These are phyloP conservation scores for Russula compacta DNA, from an alignment of 768 basidiomycete genomes.

Conservation along the genomic window DNA sequence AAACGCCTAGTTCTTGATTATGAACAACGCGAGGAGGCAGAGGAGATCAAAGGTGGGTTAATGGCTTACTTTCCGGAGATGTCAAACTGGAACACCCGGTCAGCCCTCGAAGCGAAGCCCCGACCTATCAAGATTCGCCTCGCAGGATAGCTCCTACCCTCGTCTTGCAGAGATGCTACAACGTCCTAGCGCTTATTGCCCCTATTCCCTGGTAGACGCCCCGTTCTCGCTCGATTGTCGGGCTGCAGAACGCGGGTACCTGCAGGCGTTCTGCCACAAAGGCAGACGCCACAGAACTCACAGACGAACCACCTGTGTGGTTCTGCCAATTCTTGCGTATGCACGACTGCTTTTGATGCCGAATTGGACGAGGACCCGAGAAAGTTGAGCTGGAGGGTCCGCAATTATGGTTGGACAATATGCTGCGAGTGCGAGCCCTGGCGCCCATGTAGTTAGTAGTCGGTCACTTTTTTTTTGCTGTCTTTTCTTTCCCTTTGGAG, in stretches of 20 bases:
- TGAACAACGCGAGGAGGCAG: conserved; percentile 81
- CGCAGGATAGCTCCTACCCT: conserved; percentile 41
- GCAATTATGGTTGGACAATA: conserved; percentile 1
- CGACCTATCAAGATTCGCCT: conserved; percentile 71
- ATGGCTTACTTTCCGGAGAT: background rate
- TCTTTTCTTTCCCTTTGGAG: too few relatives aligned
- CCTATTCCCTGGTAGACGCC: conserved; percentile 4
- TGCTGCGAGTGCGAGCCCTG: conserved; percentile 4
- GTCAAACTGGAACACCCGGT: background rate
- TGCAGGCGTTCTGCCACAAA: background rate
- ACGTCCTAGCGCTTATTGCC: conserved; percentile 7
- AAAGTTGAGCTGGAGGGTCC: background rate
- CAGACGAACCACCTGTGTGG: conserved; percentile 4
- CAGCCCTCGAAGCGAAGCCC: conserved; percentile 63
- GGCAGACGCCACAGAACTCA: background rate
- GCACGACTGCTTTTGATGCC: conserved; percentile 4
- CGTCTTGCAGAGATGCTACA: conserved; percentile 1
- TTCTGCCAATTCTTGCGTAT: conserved; percentile 10
- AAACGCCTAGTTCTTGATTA: conserved; percentile 92
- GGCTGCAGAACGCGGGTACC: conserved; percentile 3
- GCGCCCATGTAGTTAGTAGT: background rate
- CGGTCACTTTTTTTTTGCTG: too few relatives aligned
- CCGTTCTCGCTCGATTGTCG: conserved; percentile 8
- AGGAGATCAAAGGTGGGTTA: conserved; percentile 61
- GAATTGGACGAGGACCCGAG: background rate